Evolutionary conservation across 2,329 filamentous ascomycete species (phyloP).

Genomic region (Neonectria punicea): DNA sequence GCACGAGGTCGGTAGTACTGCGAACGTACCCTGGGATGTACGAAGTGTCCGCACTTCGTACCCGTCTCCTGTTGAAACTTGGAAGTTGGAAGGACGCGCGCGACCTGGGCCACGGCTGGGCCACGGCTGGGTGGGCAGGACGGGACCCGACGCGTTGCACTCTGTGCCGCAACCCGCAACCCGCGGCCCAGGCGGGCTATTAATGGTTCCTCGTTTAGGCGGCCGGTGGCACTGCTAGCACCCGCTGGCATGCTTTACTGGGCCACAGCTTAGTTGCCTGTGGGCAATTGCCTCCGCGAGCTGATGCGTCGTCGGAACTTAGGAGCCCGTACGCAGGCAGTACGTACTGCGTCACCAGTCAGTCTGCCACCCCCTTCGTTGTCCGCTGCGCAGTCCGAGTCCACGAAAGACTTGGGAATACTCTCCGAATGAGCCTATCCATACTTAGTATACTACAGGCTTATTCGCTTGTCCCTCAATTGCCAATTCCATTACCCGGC

Average conservation of each 20-base stretch:
- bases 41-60: neutral
- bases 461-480: neutral
- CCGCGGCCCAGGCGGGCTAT: neutral
- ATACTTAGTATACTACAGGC: too few species aligned
- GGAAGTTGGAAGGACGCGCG: neutral
- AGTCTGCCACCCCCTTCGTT: neutral
- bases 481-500: neutral
- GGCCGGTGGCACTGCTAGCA: constrained; percentile 2
- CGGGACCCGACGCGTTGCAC: neutral
- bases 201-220: constrained; percentile 9
- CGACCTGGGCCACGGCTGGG: neutral
- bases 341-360: neutral
- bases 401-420: too few species aligned
- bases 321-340: neutral
- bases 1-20: neutral
- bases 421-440: too few species aligned
- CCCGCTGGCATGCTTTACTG: neutral
- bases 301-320: neutral
- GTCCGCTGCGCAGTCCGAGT: neutral
- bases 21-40: neutral
- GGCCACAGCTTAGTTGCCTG: neutral
- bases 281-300: neutral
- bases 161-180: neutral
- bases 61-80: neutral
- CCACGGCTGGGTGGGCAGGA: too few species aligned